Base-by-base conservation (phyloP, 441 rosid genomes). In the Adansonia madagascariensis region DNA sequence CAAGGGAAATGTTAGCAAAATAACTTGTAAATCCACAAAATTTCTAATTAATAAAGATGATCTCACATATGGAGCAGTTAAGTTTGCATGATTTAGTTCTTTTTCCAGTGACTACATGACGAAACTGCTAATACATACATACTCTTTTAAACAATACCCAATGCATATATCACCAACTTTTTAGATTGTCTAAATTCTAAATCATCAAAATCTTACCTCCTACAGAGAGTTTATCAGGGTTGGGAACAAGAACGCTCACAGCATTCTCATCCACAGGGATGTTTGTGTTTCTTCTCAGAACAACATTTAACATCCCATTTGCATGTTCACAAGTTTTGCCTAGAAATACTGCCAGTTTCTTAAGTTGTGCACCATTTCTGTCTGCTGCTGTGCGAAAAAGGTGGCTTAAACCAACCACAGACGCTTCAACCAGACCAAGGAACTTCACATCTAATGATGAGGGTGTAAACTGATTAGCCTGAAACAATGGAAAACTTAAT, bases 351-450 rank as follows among this genome's bases (percentile, higher is more conserved):
- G 99, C 95, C 75, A 95, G 79, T 80, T 84, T 85, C 85, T 92
- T 92, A 43, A 95, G 87, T 82, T 86, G 86, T 59, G 85, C 76
- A 66, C 97, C 98, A 74, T 89, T 84, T 71, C 82, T 76, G 82
- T 95, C 99, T 41, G 87, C 85, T 80, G 86, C 84, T 50, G 86
- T 77, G 46, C 80, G 88, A 66, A 91, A 93, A 80, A 95, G 90
- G 84, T 95, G 89, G 84, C 95, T 90, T 79, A 95, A 83, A 75
- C 99, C 99, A 80, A 92, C 97, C 43, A 89, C 94, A 78, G 95
- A 93, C 73, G 92, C 82, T 86, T 95, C 94, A 82, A 92, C 94
- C 24, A 79, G 84, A 76, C 94, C 93, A 59, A 92, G 84, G 77
- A 80, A 85, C 69, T 89, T 84, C 69, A 44, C 60, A 78, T 61